Evolutionary conservation across 139 green algal genomes (phyloP).

Genomic region (Chlorella sp.): DNA sequence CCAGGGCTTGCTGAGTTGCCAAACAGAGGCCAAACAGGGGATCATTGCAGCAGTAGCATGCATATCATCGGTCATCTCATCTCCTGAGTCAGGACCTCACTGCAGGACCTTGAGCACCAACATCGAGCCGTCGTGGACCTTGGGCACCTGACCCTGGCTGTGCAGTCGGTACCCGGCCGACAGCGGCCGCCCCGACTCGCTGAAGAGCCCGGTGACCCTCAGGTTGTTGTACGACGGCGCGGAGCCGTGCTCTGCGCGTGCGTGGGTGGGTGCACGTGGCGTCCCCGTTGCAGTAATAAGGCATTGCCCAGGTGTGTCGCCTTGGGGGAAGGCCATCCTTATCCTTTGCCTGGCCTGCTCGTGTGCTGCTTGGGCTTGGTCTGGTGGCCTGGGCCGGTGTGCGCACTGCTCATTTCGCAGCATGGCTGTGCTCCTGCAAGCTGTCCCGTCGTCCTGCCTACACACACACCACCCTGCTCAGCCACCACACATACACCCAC

Average conservation of each 20-base stretch:
- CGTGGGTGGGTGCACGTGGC: background rate
- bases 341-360: no score
- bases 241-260: background rate
- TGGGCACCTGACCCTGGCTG: background rate
- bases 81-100: no score
- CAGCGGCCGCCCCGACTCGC: constrained; percentile 2
- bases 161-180: background rate
- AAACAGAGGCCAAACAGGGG: no score
- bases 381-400: background rate
- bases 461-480: no score
- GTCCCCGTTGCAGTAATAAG: background rate
- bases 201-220: background rate
- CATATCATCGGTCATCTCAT: no score
- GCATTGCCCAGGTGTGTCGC: background rate
- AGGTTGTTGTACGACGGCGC: background rate
- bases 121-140: background rate
- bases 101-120: background rate
- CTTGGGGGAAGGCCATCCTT: background rate
- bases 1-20: no score
- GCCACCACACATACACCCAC: no score
- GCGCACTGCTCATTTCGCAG: background rate
- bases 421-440: background rate
- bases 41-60: no score
- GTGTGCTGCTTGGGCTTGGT: no score
- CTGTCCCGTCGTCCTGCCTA: no score